Conservation (phyloP, 257 asterid species). For the Parsonsia alboflavescens region DNA sequence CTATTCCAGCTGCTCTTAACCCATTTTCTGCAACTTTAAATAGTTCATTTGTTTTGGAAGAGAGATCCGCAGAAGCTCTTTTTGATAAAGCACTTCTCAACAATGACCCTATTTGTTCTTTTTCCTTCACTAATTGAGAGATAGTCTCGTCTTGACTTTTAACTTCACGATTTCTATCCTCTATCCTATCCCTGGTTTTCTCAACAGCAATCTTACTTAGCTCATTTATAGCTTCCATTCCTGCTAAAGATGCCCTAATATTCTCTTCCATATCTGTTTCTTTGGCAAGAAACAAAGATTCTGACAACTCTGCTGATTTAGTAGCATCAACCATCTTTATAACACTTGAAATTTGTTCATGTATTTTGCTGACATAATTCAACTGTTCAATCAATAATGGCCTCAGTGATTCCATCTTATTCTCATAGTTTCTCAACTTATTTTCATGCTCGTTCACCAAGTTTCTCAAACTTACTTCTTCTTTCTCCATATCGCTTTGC, state of each 20-base stretch:
- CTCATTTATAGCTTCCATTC: conserved; percentile 83
- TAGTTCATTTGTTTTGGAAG: conserved; percentile 75
- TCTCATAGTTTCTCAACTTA: conserved; percentile 28
- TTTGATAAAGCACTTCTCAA: conserved; percentile 76
- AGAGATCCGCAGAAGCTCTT: conserved; percentile 68
- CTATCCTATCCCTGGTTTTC: conserved; percentile 64
- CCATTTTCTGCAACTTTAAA: conserved; percentile 94
- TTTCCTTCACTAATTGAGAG: conserved; percentile 69
- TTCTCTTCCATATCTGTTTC: conserved; percentile 88
- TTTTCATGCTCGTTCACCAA: conserved; percentile 49
- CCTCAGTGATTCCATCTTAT: conserved; percentile 52
- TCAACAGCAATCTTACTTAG: conserved; percentile 59
- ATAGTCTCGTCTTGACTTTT: conserved; percentile 60
- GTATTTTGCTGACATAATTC: conserved; percentile 59
- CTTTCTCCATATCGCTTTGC: conserved; percentile 45
- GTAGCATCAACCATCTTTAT: conserved; percentile 74
- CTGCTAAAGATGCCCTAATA: conserved; percentile 76
- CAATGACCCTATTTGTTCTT: conserved; percentile 85
- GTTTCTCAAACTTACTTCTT: conserved; percentile 45
- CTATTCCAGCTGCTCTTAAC: conserved; percentile 80
- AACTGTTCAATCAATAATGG: conserved; percentile 71
- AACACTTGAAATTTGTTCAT: conserved; percentile 56
- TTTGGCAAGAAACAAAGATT: conserved; percentile 81
- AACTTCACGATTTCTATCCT: conserved; percentile 60
- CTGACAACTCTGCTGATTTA: conserved; percentile 67